phyloP scores from a whole-genome alignment of 129 eudicot genomes.

The Arctium lappa region DNA sequence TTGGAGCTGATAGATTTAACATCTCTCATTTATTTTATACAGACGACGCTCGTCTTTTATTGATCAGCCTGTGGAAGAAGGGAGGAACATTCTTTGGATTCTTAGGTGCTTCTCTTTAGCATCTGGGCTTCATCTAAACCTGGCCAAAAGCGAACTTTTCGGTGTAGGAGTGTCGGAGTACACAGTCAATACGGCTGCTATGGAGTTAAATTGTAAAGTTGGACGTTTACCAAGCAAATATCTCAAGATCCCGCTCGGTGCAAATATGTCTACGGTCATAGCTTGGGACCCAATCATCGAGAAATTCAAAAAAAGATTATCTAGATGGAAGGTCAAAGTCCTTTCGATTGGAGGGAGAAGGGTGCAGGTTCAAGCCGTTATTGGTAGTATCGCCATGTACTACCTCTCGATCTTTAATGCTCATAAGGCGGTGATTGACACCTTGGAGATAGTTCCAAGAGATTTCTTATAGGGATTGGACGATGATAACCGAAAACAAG shows the following conservation, averaged over 20 bases:
- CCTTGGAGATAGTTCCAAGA: not conserved
- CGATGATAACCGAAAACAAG: not conserved
- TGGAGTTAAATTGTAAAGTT: not conserved
- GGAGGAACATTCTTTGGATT: too few relatives aligned
- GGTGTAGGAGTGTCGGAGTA: too few relatives aligned
- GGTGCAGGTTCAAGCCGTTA: not conserved
- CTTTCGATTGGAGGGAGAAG: not conserved
- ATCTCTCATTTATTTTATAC: too few relatives aligned
- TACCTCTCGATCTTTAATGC: not conserved
- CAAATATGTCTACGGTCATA: not conserved
- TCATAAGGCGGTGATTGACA: not conserved
- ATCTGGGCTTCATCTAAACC: too few relatives aligned
- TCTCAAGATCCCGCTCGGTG: not conserved
- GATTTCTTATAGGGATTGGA: not conserved
- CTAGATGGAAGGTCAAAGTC: not conserved
- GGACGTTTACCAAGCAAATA: not conserved
- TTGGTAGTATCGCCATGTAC: not conserved
- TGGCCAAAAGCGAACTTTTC: too few relatives aligned
- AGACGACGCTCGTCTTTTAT: too few relatives aligned
- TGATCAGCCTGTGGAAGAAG: too few relatives aligned
- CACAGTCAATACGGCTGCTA: not conserved
- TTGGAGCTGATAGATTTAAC: too few relatives aligned
- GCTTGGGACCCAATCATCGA: not conserved
- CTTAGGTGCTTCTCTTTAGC: too few relatives aligned
- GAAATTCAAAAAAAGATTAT: not conserved